Evolutionary conservation across 1,284 basidiomycete species (phyloP).

Genomic region (Ustilago bromivora): DNA sequence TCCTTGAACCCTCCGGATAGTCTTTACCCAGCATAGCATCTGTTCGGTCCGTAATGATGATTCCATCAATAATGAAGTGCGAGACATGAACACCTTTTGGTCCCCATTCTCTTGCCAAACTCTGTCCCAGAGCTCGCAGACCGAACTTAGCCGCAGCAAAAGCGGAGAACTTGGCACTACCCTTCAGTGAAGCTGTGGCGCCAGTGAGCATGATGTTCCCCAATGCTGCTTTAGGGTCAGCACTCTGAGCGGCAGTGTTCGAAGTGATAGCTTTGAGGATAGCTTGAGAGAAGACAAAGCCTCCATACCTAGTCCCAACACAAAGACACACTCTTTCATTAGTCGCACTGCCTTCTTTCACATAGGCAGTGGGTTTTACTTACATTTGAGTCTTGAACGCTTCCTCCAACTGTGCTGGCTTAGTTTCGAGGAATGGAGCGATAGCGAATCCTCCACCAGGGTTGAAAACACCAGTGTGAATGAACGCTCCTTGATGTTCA

Average conservation of each 20-base stretch:
- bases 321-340: background rate
- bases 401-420: conserved; percentile 43
- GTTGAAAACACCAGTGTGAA: conserved; percentile 49
- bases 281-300: conserved; percentile 44
- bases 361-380: background rate
- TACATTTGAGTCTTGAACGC: conserved; percentile 48
- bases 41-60: conserved; percentile 46
- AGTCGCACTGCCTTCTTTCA: background rate
- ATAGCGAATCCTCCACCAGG: conserved; percentile 45
- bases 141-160: conserved; percentile 53
- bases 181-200: conserved; percentile 53
- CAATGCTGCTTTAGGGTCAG: conserved; percentile 12
- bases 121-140: conserved; percentile 46
- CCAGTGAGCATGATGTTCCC: conserved; percentile 48
- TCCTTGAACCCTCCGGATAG: conserved; percentile 37
- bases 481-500: conserved; percentile 33
- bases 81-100: conserved; percentile 52
- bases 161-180: conserved; percentile 44
- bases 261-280: conserved; percentile 46
- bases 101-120: conserved; percentile 48
- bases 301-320: conserved; percentile 19
- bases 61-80: conserved; percentile 55
- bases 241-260: conserved; percentile 9
- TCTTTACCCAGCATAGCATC: conserved; percentile 28
- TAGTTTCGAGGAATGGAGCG: conserved; percentile 37